A percentile compares a stretch with the other conserved stretches of the same genome.
Evolutionary conservation across 805 yeast species (phyloP).

Genomic region (Danielia oregonensis): DNA sequence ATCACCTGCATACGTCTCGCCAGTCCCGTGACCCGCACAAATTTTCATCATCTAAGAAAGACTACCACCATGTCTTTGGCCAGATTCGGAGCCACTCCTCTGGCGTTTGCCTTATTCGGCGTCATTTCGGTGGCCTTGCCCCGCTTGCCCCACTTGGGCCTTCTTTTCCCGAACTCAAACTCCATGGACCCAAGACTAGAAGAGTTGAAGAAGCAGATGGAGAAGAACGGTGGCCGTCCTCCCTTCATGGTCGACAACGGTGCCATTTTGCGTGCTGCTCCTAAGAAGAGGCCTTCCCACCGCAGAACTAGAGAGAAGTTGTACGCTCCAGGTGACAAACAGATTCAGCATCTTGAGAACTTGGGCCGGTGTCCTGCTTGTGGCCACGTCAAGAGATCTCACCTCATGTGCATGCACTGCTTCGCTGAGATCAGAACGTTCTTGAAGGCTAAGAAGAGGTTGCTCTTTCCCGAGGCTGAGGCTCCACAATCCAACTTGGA

Average conservation of each 20-base stretch:
- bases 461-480: slow-evolving; percentile 25
- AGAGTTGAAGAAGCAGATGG: slow-evolving; percentile 39
- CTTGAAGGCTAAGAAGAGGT: slow-evolving; percentile 55
- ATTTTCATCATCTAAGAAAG: too few species aligned
- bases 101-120: background rate
- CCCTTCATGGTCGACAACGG: slow-evolving; percentile 60
- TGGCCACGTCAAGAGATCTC: slow-evolving; percentile 87
- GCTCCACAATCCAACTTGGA: slow-evolving; percentile 45
- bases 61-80: slow-evolving; percentile 22
- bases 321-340: slow-evolving; percentile 79
- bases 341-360: slow-evolving; percentile 68
- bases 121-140: slow-evolving; percentile 13
- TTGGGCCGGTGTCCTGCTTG: slow-evolving; percentile 93
- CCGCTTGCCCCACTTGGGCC: slow-evolving; percentile 11
- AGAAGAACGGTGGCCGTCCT: slow-evolving; percentile 24
- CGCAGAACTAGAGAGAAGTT: slow-evolving; percentile 80
- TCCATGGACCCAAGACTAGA: slow-evolving; percentile 24
- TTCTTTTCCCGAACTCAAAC: slow-evolving; percentile 9
- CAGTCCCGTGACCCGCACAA: too few species aligned
- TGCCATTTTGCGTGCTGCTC: slow-evolving; percentile 74
- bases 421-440: slow-evolving; percentile 72
- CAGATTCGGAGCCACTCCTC: slow-evolving; percentile 5
- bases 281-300: slow-evolving; percentile 90
- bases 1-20: too few species aligned
- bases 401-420: slow-evolving; percentile 90